Evolutionary conservation across 257 asterid genomes (phyloP).

Genomic region (Capsicum rhomboideum): DNA sequence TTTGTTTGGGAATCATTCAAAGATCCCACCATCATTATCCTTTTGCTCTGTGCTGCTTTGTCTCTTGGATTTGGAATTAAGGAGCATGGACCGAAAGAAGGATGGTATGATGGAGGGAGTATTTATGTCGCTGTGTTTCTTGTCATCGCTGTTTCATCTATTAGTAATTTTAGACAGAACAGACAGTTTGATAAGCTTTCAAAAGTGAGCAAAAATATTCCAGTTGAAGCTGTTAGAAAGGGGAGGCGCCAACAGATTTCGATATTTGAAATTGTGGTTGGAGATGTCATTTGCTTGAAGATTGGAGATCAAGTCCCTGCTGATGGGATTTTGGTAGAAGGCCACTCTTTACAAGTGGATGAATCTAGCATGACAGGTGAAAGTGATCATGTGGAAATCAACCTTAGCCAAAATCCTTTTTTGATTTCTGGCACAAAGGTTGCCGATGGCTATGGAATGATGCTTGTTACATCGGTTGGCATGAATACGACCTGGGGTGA

Average conservation of each 20-base stretch:
- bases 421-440: constrained; percentile 33
- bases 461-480: constrained; percentile 46
- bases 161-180: constrained; percentile 24
- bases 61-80: constrained; percentile 35
- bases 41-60: constrained; percentile 25
- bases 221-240: constrained; percentile 25
- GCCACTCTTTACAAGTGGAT: constrained; percentile 25
- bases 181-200: constrained; percentile 28
- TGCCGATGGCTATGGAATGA: constrained; percentile 32
- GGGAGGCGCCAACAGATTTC: constrained; percentile 21
- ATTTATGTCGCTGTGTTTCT: constrained; percentile 29
- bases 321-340: constrained; percentile 35
- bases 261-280: constrained; percentile 29
- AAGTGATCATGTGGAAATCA: constrained; percentile 27
- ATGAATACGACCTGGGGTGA: constrained; percentile 45
- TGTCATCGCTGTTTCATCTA: constrained; percentile 25
- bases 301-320: constrained; percentile 47
- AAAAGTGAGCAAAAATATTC: constrained; percentile 20
- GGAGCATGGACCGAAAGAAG: constrained; percentile 23
- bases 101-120: constrained; percentile 44
- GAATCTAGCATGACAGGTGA: constrained; percentile 38
- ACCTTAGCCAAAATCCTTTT: constrained; percentile 24
- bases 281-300: constrained; percentile 35
- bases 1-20: constrained; percentile 25
- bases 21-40: constrained; percentile 27